phyloP scores from a whole-genome alignment of 1,284 basidiomycete species.

The Fomitopsis betulina region DNA sequence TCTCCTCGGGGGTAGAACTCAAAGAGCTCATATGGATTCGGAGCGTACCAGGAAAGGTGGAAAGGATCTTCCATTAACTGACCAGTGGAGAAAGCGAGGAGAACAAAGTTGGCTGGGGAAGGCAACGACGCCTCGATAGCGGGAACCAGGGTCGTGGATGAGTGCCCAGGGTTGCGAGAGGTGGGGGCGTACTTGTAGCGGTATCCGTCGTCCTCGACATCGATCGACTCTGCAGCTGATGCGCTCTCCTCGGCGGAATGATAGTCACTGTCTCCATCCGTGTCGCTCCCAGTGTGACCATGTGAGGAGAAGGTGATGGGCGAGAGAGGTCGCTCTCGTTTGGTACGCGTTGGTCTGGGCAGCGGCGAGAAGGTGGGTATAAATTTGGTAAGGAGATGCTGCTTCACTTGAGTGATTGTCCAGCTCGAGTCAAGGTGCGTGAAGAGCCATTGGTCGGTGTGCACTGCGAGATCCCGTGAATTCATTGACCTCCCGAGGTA shows the following conservation, averaged over 20 bases:
- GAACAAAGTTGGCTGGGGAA: conserved; percentile 27
- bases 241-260: conserved; percentile 5
- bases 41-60: conserved; percentile 48
- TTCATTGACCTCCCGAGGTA: not conserved
- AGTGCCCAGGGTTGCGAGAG: not conserved
- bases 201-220: conserved; percentile 8
- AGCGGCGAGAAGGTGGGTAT: conserved; percentile 24
- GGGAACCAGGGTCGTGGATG: conserved; percentile 3
- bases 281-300: conserved; percentile 11
- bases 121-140: not conserved
- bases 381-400: conserved; percentile 55
- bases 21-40: conserved; percentile 57
- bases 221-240: conserved; percentile 9
- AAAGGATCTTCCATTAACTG: conserved; percentile 64
- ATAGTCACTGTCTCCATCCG: not conserved
- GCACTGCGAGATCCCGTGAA: conserved; percentile 37
- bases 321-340: conserved; percentile 2
- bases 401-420: conserved; percentile 58
- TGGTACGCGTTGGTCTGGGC: conserved; percentile 23
- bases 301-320: conserved; percentile 53
- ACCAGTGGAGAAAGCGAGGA: conserved; percentile 62
- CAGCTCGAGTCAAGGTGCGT: conserved; percentile 55
- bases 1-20: conserved; percentile 47
- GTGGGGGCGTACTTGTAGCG: conserved; percentile 11
- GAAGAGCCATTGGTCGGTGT: conserved; percentile 68